Conservation (phyloP, 257 asterid species). For the Solanum boliviense region DNA sequence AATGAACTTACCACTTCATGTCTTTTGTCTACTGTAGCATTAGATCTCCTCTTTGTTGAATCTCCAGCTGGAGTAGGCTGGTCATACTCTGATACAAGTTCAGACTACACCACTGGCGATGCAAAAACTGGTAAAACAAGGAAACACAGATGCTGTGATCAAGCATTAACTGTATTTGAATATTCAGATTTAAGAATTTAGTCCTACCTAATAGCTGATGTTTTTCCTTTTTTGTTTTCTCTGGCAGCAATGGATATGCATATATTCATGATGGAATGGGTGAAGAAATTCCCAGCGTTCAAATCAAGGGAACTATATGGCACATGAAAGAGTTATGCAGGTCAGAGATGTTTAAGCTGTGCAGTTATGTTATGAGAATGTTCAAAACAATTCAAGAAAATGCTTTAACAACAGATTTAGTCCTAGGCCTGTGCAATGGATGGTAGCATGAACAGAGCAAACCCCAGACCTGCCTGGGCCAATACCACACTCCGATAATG, state of each 20-base stretch:
- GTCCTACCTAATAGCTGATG: neutral
- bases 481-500: neutral
- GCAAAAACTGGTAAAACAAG: constrained; percentile 49
- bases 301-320: constrained; percentile 55
- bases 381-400: neutral
- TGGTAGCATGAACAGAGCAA: neutral
- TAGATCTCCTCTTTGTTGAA: constrained; percentile 81
- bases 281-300: constrained; percentile 71
- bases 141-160: neutral
- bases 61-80: constrained; percentile 96
- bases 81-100: constrained; percentile 88
- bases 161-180: neutral
- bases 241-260: constrained; percentile 76
- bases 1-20: neutral
- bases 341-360: constrained; percentile 14
- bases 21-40: constrained; percentile 26
- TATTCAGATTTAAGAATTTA: neutral
- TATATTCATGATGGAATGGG: constrained; percentile 64
- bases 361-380: neutral
- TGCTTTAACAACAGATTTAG: neutral
- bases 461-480: neutral
- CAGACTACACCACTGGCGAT: constrained; percentile 68
- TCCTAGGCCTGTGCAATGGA: neutral
- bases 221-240: neutral
- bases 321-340: constrained; percentile 97